Evolutionary conservation across 73 alveolate genomes (phyloP).

Genomic region (Diophrys appendiculata): DNA sequence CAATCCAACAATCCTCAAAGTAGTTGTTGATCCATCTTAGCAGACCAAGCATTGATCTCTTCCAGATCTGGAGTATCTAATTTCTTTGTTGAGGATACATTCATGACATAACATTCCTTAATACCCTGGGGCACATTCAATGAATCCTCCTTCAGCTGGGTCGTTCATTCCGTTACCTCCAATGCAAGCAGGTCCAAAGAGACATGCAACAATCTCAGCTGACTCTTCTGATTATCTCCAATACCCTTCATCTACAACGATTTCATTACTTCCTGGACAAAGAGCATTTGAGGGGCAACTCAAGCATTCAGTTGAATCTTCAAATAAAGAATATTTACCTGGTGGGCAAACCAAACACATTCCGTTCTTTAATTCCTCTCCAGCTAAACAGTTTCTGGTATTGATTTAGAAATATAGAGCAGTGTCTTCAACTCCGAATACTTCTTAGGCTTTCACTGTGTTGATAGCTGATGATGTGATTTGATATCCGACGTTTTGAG

Average conservation of each 20-base stretch:
- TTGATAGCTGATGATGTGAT: constrained; percentile 12
- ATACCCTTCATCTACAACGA: constrained; percentile 49
- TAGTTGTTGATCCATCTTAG: not conserved
- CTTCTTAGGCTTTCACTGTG: not conserved
- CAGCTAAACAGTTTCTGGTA: constrained; percentile 46
- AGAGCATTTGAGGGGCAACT: constrained; percentile 44
- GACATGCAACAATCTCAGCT: constrained; percentile 31
- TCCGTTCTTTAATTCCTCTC: constrained; percentile 29
- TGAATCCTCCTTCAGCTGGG: not conserved
- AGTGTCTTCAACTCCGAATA: not conserved
- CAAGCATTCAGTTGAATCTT: constrained; percentile 33
- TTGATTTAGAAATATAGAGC: not conserved
- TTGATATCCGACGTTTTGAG: not conserved
- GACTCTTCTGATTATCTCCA: constrained; percentile 56
- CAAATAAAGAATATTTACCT: constrained; percentile 34
- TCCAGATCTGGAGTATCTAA: constrained; percentile 3
- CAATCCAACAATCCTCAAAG: constrained; percentile 1
- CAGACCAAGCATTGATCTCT: constrained; percentile 15
- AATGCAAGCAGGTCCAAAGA: constrained; percentile 39
- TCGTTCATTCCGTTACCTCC: constrained; percentile 35
- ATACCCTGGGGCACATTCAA: constrained; percentile 16
- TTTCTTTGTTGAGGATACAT: constrained; percentile 13
- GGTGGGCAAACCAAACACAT: constrained; percentile 39
- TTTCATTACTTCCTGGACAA: constrained; percentile 57
- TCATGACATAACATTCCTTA: constrained; percentile 1